Evolutionary conservation across 2,329 filamentous ascomycete species (phyloP).

Genomic region (Claviceps humidiphila): DNA sequence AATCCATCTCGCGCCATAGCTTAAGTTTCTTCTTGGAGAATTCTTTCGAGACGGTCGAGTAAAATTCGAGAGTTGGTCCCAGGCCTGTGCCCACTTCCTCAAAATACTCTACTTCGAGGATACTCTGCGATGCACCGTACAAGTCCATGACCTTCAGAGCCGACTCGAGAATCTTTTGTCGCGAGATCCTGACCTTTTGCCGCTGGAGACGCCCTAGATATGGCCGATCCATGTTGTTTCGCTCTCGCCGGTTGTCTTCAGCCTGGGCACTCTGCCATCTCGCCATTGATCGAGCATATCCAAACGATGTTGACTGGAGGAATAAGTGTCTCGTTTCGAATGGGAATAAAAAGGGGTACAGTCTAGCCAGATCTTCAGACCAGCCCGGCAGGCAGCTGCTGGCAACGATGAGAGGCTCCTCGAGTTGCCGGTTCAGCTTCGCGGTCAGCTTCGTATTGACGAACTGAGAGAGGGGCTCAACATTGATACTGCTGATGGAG

Average conservation of each 20-base stretch:
- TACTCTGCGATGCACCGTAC: slow-evolving; percentile 91
- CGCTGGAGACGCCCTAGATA: slow-evolving; percentile 85
- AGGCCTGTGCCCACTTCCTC: slow-evolving; percentile 95
- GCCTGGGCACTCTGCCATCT: slow-evolving; percentile 90
- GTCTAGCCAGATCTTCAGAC: slow-evolving; percentile 85
- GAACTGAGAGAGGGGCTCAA: slow-evolving; percentile 82
- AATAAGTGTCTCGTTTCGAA: slow-evolving; percentile 97
- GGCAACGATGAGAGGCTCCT: slow-evolving; percentile 92
- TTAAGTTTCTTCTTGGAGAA: slow-evolving; percentile 96
- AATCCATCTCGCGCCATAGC: slow-evolving; percentile 89
- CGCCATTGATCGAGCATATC: slow-evolving; percentile 93
- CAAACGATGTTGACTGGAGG: slow-evolving; percentile 94
- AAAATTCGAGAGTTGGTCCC: slow-evolving; percentile 92
- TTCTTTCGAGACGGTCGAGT: slow-evolving; percentile 92
- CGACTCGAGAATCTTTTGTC: slow-evolving; percentile 88
- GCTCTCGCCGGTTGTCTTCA: slow-evolving; percentile 63
- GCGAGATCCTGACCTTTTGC: slow-evolving; percentile 95
- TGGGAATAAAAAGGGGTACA: slow-evolving; percentile 94
- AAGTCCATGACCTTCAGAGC: slow-evolving; percentile 98
- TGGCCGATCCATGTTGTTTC: slow-evolving; percentile 81
- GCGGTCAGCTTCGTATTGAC: slow-evolving; percentile 98
- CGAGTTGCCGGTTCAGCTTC: slow-evolving; percentile 90
- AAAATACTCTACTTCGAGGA: slow-evolving; percentile 95
- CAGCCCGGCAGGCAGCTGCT: slow-evolving; percentile 92
- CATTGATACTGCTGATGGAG: slow-evolving; percentile 52